These are phyloP conservation scores for Zoysia matrella DNA, from an alignment of 202 grass and related monocot species.

Conservation along the genomic window DNA sequence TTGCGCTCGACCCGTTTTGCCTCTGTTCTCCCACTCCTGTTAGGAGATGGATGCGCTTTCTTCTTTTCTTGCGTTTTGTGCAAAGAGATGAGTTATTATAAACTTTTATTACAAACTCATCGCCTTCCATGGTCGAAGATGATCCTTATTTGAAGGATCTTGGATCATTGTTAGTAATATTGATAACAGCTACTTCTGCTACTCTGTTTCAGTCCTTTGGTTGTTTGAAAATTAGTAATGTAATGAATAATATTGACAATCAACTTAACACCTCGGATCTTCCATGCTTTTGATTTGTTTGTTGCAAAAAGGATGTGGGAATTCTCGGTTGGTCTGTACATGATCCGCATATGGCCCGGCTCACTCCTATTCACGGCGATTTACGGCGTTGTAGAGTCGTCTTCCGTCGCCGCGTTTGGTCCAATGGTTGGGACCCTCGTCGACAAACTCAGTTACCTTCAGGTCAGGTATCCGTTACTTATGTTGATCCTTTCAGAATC, in stretches of 20 bases:
- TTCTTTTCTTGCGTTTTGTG: background rate
- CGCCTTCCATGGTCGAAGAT: background rate
- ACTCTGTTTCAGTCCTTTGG: no score
- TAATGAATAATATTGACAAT: no score
- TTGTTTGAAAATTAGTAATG: no score
- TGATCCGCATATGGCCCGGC: conserved; percentile 80
- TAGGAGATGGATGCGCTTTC: background rate
- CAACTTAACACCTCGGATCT: background rate
- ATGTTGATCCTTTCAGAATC: no score
- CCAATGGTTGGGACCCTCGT: conserved; percentile 59
- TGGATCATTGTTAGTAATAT: background rate
- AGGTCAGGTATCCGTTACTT: conserved; percentile 36
- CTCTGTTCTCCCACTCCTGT: background rate
- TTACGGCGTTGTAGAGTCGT: conserved; percentile 72
- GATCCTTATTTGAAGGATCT: background rate
- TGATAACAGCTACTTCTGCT: no score
- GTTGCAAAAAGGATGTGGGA: conserved; percentile 77
- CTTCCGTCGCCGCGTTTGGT: conserved; percentile 61
- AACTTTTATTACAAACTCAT: background rate
- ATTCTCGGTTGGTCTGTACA: conserved; percentile 79
- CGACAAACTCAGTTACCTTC: conserved; percentile 70
- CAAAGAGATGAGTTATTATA: background rate
- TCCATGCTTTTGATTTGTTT: background rate
- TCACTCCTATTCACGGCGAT: conserved; percentile 77
- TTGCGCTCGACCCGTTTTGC: background rate